Percentiles rank a stretch among this genome's conserved stretches.
These are phyloP conservation scores for Dujonia santamariae DNA, from an alignment of 1,139 yeast genomes.

Conservation along the genomic window DNA sequence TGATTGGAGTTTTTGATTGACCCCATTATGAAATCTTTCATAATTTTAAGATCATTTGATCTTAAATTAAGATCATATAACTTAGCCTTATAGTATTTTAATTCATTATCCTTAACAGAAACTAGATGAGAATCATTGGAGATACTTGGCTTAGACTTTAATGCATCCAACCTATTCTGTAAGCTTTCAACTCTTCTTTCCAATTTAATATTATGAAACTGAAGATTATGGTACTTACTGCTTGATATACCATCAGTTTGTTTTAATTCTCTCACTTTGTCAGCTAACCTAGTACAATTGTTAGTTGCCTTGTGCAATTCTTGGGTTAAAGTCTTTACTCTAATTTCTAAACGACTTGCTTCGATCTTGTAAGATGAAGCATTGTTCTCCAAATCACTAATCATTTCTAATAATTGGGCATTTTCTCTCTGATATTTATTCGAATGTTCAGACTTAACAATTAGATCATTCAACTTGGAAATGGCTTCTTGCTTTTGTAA, in stretches of 20 bases:
- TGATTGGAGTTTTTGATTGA: conserved; percentile 45
- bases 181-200: conserved; percentile 20
- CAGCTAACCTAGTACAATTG: conserved; percentile 30
- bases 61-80: conserved; percentile 34
- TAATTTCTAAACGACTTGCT: conserved; percentile 19
- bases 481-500: conserved; percentile 20
- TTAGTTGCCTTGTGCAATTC: conserved; percentile 25
- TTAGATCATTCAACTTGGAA: conserved; percentile 14
- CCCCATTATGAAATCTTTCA: conserved; percentile 47
- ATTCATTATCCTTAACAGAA: conserved; percentile 21
- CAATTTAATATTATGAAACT: conserved; percentile 14
- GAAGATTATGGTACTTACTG: conserved; percentile 7
- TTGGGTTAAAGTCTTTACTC: conserved; percentile 17
- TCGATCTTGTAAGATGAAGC: conserved; percentile 19
- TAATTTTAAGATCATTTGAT: conserved; percentile 49
- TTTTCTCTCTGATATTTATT: conserved; percentile 13
- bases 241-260: conserved; percentile 6
- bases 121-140: background rate
- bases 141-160: background rate
- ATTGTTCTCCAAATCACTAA: conserved; percentile 10
- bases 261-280: conserved; percentile 23
- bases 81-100: conserved; percentile 36
- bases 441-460: conserved; percentile 10
- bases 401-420: conserved; percentile 9
- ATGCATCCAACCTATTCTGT: conserved; percentile 12